Conservation (phyloP, 2,329 filamentous ascomycete genomes). For the Stemphylium beticola region DNA sequence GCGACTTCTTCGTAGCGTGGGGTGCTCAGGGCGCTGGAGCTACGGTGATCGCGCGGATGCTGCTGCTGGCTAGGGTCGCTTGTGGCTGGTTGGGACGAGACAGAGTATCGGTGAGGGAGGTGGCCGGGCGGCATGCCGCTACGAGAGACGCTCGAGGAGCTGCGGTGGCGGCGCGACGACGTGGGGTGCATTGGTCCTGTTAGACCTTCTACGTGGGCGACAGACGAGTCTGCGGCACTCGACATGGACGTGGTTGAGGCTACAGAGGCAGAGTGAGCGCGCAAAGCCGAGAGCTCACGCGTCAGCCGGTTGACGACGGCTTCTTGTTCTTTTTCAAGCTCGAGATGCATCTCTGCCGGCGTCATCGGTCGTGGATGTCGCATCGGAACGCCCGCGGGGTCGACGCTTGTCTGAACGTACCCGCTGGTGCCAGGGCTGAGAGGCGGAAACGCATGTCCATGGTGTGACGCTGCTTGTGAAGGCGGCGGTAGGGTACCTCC, state of each 20-base stretch:
- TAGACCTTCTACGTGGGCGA: constrained; percentile 49
- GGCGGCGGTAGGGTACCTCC: constrained; percentile 35
- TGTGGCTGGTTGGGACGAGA: constrained; percentile 38
- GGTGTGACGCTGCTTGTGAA: constrained; percentile 26
- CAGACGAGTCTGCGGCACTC: constrained; percentile 56
- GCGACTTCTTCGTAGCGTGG: constrained; percentile 53
- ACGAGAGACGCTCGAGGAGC: constrained; percentile 60
- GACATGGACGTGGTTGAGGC: constrained; percentile 57
- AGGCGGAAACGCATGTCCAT: constrained; percentile 44
- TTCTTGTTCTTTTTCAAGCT: constrained; percentile 95
- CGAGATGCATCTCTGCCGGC: constrained; percentile 83
- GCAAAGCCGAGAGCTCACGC: constrained; percentile 84
- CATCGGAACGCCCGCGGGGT: constrained; percentile 67
- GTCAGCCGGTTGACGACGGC: constrained; percentile 93
- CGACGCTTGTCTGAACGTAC: constrained; percentile 32
- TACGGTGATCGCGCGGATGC: constrained; percentile 31
- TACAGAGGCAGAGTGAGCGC: constrained; percentile 69
- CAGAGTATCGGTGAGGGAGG: constrained; percentile 41
- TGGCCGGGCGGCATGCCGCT: constrained; percentile 29
- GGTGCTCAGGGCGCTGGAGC: constrained; percentile 46
- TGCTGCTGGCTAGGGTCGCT: constrained; percentile 25
- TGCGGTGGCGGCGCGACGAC: constrained; percentile 62
- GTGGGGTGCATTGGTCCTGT: constrained; percentile 60
- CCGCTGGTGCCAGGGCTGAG: constrained; percentile 42
- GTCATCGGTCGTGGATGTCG: constrained; percentile 88